Conservation (phyloP, 306 rosid species). For the Heteromeles arbutifolia region DNA sequence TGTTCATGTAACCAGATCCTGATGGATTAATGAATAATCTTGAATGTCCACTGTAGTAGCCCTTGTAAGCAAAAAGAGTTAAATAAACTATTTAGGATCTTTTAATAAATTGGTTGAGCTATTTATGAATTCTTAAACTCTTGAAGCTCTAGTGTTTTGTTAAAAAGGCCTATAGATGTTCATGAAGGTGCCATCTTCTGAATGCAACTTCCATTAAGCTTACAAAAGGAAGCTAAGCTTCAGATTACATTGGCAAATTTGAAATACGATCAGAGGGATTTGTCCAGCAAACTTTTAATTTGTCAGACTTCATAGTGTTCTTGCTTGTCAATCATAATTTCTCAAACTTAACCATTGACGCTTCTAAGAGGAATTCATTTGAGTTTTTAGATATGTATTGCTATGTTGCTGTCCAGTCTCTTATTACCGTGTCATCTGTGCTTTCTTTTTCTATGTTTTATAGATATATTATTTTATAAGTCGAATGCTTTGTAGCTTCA, state of each 20-base stretch:
- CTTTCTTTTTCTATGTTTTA: background rate
- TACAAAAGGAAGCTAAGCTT: background rate
- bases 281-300: background rate
- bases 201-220: background rate
- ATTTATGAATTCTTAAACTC: background rate
- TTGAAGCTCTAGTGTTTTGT: background rate
- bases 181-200: background rate
- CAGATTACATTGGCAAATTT: background rate
- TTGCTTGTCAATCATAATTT: background rate
- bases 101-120: background rate
- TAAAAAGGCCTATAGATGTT: background rate
- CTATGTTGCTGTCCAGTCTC: background rate
- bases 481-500: background rate
- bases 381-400: background rate
- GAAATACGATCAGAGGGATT: background rate
- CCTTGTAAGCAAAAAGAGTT: background rate
- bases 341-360: background rate
- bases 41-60: too few species aligned
- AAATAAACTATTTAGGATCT: background rate
- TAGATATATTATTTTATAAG: background rate
- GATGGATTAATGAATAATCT: background rate
- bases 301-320: background rate
- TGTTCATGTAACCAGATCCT: background rate
- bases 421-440: background rate
- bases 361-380: background rate